Percentiles rank a stretch among this genome's conserved stretches.
Evolutionary conservation across 2,329 filamentous ascomycete genomes (phyloP).

Genomic region (Venturia pyrina): DNA sequence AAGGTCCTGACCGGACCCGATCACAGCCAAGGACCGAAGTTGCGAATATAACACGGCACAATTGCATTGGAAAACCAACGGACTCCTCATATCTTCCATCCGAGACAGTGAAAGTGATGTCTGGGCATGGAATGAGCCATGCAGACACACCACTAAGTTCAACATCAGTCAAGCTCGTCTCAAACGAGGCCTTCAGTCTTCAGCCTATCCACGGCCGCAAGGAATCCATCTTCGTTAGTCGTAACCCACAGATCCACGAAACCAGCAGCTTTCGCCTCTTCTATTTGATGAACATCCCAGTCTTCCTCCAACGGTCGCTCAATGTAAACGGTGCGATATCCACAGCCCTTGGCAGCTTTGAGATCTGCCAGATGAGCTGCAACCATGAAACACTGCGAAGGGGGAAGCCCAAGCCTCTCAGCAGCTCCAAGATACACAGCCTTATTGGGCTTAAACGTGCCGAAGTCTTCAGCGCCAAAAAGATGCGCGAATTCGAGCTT

Average conservation of each 20-base stretch:
- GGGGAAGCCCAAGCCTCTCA: conserved; percentile 44
- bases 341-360: conserved; percentile 51
- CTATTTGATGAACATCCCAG: conserved; percentile 42
- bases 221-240: conserved; percentile 40
- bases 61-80: not conserved
- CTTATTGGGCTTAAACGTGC: conserved; percentile 63
- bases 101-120: not conserved
- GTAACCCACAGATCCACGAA: conserved; percentile 52
- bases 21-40: no score
- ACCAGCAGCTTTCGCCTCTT: conserved; percentile 41
- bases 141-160: not conserved
- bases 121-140: not conserved
- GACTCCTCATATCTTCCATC: not conserved
- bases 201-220: conserved; percentile 32
- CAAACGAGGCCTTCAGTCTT: not conserved
- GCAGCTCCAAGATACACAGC: conserved; percentile 60
- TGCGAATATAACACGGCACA: no score
- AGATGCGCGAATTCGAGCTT: conserved; percentile 52
- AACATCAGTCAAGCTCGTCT: not conserved
- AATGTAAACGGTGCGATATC: conserved; percentile 64
- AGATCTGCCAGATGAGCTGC: conserved; percentile 66
- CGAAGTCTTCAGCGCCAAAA: conserved; percentile 60
- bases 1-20: no score
- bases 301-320: conserved; percentile 58
- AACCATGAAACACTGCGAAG: conserved; percentile 61